Base-by-base conservation (phyloP, 2,329 filamentous ascomycete genomes). In the Coniochaeta sp. region DNA sequence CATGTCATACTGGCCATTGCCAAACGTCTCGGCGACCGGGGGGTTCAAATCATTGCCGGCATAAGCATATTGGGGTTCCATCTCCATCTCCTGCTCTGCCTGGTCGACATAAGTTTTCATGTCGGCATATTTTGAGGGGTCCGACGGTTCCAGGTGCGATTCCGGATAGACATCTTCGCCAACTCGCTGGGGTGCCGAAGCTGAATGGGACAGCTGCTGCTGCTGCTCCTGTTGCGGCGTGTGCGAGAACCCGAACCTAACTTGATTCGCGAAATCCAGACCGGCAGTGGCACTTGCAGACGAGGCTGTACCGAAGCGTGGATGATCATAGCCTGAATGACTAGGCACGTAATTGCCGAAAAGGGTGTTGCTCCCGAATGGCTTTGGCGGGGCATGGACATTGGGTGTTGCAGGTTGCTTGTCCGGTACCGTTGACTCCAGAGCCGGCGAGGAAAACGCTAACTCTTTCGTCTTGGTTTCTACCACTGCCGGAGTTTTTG, bases 171-270 rank as follows among this genome's bases (percentile, higher is more conserved):
- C 50, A 6, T 56, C 55, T 16, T 55, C 40, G 9, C 35, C 24
- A 30, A 35, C 45, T 12, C 7, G 45, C 2, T 31, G 45, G 12
- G 45, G 27, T 10, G 26, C 26, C 30, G 45, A 26, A 28, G 18
- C 45, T 31, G 45, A 42, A 42, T 42, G 38, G 5, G 38, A 14
- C 10, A 24, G 38, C 12, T 6, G 38, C 18, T 26, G 20, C 18
- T 18, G 5, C 20, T 42, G 38, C 12, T 18, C 16, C 13, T 14
- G 16, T 4, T 22, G 45, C 6, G 59, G 60, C 8, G 54, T 51
- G 46, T 63, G 62, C 6, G 61, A 59, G 49, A 63, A 65, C 4
- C 60, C 61, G 40, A 65, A 64, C 28, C 63, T 58, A 10, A 65
- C 63, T 38, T 62, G 62, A 22, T 63, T 60, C 22, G 56, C 58